phyloP scores from a whole-genome alignment of 2,329 filamentous ascomycete species.

The Talaromyces funiculosus region DNA sequence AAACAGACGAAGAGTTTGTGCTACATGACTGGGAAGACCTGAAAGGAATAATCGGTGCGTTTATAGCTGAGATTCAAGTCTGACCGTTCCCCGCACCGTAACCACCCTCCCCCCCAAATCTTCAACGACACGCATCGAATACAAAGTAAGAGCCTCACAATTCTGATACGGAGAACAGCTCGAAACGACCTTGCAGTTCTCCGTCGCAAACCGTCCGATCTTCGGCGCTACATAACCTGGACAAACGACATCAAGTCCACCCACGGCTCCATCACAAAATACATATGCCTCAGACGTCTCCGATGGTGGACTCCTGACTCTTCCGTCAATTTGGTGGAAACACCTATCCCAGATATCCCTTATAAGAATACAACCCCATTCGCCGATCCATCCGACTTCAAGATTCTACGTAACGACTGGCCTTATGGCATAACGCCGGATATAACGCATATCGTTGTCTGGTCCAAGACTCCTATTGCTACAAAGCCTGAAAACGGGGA shows the following conservation, averaged over 20 bases:
- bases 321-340: conserved; percentile 21
- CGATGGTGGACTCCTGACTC: conserved; percentile 42
- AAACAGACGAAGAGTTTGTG: conserved; percentile 49
- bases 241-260: conserved; percentile 48
- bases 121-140: not conserved
- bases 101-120: not conserved
- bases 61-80: not conserved
- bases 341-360: conserved; percentile 30
- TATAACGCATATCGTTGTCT: conserved; percentile 54
- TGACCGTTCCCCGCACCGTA: not conserved
- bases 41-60: conserved; percentile 48
- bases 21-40: conserved; percentile 50
- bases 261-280: conserved; percentile 53
- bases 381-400: conserved; percentile 49
- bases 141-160: not conserved
- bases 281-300: conserved; percentile 51
- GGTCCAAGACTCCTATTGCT: conserved; percentile 49
- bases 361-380: conserved; percentile 49
- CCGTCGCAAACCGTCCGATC: conserved; percentile 54
- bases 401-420: conserved; percentile 58
- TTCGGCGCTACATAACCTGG: conserved; percentile 57
- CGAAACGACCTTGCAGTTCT: conserved; percentile 51
- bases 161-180: conserved; percentile 23
- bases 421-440: conserved; percentile 53
- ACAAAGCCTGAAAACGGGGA: conserved; percentile 44